These are phyloP conservation scores for Protea cynaroides DNA, from an alignment of 164 flowering plant species.

Conservation along the genomic window DNA sequence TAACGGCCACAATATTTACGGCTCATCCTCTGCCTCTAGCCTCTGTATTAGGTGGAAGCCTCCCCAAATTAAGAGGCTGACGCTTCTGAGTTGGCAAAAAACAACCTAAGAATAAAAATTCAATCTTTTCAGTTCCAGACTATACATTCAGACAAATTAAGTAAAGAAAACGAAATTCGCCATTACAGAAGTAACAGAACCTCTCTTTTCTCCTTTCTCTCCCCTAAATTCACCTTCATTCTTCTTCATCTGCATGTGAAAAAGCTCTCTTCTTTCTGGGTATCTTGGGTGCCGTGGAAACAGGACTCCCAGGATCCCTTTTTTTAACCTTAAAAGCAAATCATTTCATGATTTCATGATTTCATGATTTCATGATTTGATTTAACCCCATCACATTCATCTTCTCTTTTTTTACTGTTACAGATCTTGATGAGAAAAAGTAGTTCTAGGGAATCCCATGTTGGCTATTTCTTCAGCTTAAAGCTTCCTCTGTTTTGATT, in stretches of 20 bases:
- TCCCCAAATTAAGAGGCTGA: background rate
- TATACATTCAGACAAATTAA: background rate
- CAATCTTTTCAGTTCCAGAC: conserved; percentile 1
- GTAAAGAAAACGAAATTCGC: conserved; percentile 1
- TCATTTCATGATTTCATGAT: no score
- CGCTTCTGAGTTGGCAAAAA: background rate
- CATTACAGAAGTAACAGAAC: background rate
- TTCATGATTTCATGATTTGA: background rate
- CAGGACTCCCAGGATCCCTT: conserved; percentile 5
- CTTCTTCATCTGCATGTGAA: conserved; percentile 13
- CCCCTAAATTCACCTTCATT: background rate
- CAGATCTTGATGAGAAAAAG: no score
- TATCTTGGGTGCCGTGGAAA: conserved; percentile 10
- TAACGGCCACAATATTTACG: background rate
- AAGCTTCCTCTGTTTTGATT: conserved; percentile 2
- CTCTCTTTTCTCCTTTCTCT: conserved; percentile 9
- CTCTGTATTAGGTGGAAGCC: background rate
- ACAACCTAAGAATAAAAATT: conserved; percentile 1
- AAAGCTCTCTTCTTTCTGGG: background rate
- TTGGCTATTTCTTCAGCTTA: conserved; percentile 19
- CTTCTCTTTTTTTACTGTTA: background rate
- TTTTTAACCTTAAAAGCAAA: background rate
- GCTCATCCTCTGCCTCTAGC: background rate
- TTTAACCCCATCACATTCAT: conserved; percentile 7
- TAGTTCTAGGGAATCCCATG: conserved; percentile 16